phyloP scores from a whole-genome alignment of 129 eudicot species.

The Escallonia herrerae region DNA sequence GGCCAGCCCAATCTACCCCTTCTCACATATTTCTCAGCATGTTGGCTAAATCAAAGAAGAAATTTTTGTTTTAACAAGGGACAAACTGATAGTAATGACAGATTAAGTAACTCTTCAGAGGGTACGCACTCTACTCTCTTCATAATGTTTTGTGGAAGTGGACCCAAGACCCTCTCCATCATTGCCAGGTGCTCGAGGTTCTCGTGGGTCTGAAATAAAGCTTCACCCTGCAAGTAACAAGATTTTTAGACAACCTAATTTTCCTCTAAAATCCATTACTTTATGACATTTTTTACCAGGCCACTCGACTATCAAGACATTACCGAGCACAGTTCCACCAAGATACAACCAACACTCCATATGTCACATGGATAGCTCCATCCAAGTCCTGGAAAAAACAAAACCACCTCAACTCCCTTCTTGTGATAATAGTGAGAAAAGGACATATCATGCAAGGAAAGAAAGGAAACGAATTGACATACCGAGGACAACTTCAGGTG shows the following conservation, averaged over 20 bases:
- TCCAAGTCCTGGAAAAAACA: slow-evolving; percentile 27
- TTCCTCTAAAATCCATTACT: no score
- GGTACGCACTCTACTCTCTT: slow-evolving; percentile 29
- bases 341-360: slow-evolving; percentile 41
- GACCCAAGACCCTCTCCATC: slow-evolving; percentile 52
- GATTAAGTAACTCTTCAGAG: not conserved
- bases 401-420: not conserved
- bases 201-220: slow-evolving; percentile 46
- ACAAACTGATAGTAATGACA: no score
- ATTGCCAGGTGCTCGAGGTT: slow-evolving; percentile 47
- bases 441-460: not conserved
- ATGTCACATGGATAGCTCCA: slow-evolving; percentile 45
- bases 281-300: no score
- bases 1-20: slow-evolving; percentile 56
- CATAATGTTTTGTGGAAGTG: slow-evolving; percentile 35
- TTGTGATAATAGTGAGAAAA: no score
- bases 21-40: slow-evolving; percentile 35
- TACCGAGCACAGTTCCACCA: slow-evolving; percentile 42
- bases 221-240: slow-evolving; percentile 28
- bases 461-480: not conserved
- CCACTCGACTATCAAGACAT: not conserved
- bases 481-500: slow-evolving; percentile 52
- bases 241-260: not conserved
- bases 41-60: slow-evolving; percentile 21
- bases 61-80: no score